These are phyloP conservation scores for Fusarium mundagurra DNA, from an alignment of 2,329 filamentous ascomycete genomes.

Conservation along the genomic window DNA sequence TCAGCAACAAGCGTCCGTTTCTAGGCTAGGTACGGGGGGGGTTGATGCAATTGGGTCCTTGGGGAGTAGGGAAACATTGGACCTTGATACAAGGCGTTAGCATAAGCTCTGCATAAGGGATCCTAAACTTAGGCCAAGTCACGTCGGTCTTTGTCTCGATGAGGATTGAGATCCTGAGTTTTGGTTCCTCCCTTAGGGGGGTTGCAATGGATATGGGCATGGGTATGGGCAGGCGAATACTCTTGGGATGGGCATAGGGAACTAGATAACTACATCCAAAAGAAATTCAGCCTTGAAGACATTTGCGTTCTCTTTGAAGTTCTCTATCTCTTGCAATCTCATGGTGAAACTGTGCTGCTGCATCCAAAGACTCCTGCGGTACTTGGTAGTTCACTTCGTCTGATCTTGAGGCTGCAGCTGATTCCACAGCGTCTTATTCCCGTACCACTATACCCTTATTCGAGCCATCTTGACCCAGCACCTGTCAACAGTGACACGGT, in stretches of 20 bases:
- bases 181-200: rapidly evolving
- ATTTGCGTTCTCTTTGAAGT: rapidly evolving
- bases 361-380: rapidly evolving
- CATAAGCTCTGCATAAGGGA: rapidly evolving
- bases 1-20: not conserved
- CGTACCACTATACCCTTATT: not conserved
- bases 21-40: not conserved
- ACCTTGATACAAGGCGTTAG: not conserved
- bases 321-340: rapidly evolving
- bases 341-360: rapidly evolving
- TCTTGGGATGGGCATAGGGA: not conserved
- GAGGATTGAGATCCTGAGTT: not conserved
- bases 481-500: not conserved
- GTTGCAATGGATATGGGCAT: too few species aligned
- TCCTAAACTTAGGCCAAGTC: rapidly evolving
- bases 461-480: not conserved
- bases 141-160: not conserved
- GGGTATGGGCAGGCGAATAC: not conserved
- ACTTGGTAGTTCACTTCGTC: rapidly evolving
- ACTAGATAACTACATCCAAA: too few species aligned
- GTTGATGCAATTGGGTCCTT: rapidly evolving
- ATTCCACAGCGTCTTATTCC: too few species aligned
- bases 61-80: rapidly evolving
- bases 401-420: too few species aligned
- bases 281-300: not conserved